Conservation (phyloP, 148 eudicot species). For the Limonium bicolor region DNA sequence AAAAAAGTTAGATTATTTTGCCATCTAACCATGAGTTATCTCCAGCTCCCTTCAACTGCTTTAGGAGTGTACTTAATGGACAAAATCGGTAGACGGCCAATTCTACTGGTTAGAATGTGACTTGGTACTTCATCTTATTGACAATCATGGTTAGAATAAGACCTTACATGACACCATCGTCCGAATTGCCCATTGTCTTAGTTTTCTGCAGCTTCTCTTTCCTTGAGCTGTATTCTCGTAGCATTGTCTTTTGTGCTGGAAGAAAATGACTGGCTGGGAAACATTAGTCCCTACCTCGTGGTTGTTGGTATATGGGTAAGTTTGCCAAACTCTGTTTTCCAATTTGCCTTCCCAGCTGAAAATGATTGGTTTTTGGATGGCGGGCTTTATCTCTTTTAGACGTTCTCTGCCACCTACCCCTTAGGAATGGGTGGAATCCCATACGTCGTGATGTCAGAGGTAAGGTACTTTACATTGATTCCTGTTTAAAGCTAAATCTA, state of each 20-base stretch:
- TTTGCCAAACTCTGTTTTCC: background rate
- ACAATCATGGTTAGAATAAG: background rate
- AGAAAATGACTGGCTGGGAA: constrained; percentile 8
- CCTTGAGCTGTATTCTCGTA: constrained; percentile 2
- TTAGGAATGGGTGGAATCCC: constrained; percentile 29
- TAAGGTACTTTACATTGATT: background rate
- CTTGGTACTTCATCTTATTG: background rate
- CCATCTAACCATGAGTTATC: no score
- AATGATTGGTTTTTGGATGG: background rate
- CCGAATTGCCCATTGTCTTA: background rate
- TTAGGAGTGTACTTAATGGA: constrained; percentile 30
- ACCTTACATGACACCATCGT: background rate
- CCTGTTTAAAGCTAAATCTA: background rate
- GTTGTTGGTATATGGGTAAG: constrained; percentile 14
- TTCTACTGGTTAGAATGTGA: constrained; percentile 23
- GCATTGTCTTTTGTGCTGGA: constrained; percentile 5
- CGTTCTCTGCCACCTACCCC: constrained; percentile 16
- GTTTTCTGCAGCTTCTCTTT: constrained; percentile 4
- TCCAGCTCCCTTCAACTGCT: constrained; percentile 27
- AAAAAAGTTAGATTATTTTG: no score
- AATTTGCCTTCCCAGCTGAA: background rate
- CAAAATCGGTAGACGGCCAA: constrained; percentile 28
- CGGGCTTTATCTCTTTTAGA: constrained; percentile 6
- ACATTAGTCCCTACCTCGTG: constrained; percentile 9
- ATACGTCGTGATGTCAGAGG: constrained; percentile 25